Evolutionary conservation across 2,329 filamentous ascomycete species (phyloP).

Genomic region (Alternaria ethzedia): DNA sequence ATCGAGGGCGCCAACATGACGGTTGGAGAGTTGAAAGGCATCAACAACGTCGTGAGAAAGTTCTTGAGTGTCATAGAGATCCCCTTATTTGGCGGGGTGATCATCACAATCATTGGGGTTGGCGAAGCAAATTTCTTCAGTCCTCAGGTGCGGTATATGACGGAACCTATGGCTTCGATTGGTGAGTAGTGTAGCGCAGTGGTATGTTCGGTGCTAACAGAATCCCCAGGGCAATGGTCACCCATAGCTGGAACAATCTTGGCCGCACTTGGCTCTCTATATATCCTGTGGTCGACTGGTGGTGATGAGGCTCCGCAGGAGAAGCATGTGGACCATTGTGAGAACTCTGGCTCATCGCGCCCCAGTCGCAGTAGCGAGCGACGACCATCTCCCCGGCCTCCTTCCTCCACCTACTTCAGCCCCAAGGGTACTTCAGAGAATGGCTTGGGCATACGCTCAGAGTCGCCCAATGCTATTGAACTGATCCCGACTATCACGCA

Average conservation of each 20-base stretch:
- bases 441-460: conserved; percentile 19
- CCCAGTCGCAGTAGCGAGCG: conserved; percentile 33
- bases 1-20: conserved; percentile 65
- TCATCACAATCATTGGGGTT: conserved; percentile 64
- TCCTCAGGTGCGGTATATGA: conserved; percentile 61
- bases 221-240: conserved; percentile 58
- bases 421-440: neutral
- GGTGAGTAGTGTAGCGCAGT: conserved; percentile 39
- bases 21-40: conserved; percentile 54
- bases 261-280: conserved; percentile 65
- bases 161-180: conserved; percentile 67
- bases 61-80: conserved; percentile 59
- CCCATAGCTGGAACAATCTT: conserved; percentile 65
- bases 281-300: conserved; percentile 53
- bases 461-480: conserved; percentile 19
- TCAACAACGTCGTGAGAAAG: conserved; percentile 45
- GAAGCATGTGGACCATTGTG: conserved; percentile 3
- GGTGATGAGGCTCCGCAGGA: conserved; percentile 39
- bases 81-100: conserved; percentile 64
- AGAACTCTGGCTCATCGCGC: conserved; percentile 4
- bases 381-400: conserved; percentile 2
- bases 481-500: conserved; percentile 25
- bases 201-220: neutral
- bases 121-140: conserved; percentile 72
- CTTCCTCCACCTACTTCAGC: neutral